These are phyloP conservation scores for Colletotrichum tanaceti DNA, from an alignment of 2,329 filamentous ascomycete species.

Conservation along the genomic window DNA sequence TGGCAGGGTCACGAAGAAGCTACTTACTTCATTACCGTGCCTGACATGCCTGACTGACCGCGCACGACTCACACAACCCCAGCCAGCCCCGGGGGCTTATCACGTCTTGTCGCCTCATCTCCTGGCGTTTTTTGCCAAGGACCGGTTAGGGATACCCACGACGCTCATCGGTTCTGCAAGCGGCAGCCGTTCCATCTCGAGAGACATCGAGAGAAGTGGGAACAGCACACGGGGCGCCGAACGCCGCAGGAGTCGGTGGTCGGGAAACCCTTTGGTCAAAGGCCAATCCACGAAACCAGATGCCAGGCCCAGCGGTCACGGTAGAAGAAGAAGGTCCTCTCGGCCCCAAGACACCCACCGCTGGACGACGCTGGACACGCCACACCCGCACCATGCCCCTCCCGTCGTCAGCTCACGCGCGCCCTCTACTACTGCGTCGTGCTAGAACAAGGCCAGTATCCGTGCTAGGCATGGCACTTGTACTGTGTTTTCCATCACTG, in stretches of 20 bases:
- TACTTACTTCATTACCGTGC: slow-evolving; percentile 12
- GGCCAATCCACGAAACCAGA: slow-evolving; percentile 10
- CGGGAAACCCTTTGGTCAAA: not conserved
- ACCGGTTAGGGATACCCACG: not conserved
- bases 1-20: slow-evolving; percentile 36
- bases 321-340: not conserved
- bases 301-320: slow-evolving; percentile 28
- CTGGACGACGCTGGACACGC: slow-evolving; percentile 6
- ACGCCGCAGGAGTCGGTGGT: not conserved
- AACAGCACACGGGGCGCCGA: not conserved
- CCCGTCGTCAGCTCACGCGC: slow-evolving; percentile 38
- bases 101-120: slow-evolving; percentile 13
- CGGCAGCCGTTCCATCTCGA: slow-evolving; percentile 30
- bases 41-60: not conserved
- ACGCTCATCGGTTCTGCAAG: slow-evolving; percentile 24
- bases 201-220: not conserved
- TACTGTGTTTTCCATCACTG: too few species aligned
- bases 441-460: not conserved
- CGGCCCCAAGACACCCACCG: not conserved
- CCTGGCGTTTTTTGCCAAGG: slow-evolving; percentile 7
- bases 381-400: slow-evolving; percentile 32
- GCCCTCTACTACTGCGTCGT: not conserved
- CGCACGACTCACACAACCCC: not conserved
- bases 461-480: too few species aligned
- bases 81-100: not conserved